A percentile compares a stretch with the other conserved stretches of the same genome.
These are phyloP conservation scores for Microcos paniculata DNA, from an alignment of 345 rosid species.

Conservation along the genomic window DNA sequence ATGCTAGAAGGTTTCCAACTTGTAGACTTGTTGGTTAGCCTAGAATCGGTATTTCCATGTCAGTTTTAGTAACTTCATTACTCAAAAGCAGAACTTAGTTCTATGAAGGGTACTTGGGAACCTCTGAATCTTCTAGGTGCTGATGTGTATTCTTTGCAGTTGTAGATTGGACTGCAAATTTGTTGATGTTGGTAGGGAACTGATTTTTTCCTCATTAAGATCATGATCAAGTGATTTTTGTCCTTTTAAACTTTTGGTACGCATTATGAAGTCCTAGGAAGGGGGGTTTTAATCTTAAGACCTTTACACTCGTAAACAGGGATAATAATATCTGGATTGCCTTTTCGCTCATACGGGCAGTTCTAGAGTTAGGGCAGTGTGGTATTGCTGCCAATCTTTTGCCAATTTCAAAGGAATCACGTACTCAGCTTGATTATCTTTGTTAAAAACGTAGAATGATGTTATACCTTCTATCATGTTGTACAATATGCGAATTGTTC, in stretches of 20 bases:
- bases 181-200: neutral
- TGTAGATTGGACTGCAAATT: neutral
- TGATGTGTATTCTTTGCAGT: neutral
- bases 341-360: neutral
- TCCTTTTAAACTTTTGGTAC: neutral
- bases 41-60: neutral
- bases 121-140: neutral
- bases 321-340: neutral
- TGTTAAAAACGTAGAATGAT: neutral
- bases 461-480: neutral
- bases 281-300: neutral
- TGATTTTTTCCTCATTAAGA: no score
- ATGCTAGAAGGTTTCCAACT: neutral
- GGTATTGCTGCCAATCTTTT: neutral
- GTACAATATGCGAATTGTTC: neutral
- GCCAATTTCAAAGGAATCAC: neutral
- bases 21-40: neutral
- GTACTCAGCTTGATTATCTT: neutral
- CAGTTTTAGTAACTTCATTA: neutral
- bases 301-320: neutral
- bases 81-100: neutral
- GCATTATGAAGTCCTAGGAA: neutral
- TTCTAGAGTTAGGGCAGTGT: neutral
- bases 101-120: neutral
- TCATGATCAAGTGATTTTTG: neutral